Evolutionary conservation across 2,329 filamentous ascomycete species (phyloP), one percentile per base, ranked within the genome.

Genomic region (Colletotrichum nymphaeae): DNA sequence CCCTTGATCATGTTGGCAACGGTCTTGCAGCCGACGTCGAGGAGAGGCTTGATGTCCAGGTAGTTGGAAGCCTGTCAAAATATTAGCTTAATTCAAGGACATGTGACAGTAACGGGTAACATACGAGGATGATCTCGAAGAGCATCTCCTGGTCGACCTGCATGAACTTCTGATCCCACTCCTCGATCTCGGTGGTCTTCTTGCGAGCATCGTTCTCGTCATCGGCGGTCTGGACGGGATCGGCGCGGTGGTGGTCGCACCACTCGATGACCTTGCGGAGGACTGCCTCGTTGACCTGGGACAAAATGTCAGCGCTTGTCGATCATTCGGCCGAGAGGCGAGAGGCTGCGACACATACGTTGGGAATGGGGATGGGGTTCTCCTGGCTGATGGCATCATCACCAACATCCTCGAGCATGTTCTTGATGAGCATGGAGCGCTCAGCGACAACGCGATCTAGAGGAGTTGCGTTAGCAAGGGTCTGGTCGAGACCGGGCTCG

Each of bases 1-100:
- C 97, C 97, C 93, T 99, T 99, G 89, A 99, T 99, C 97, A 99
- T 99, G 87, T 99, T 99, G 75, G 97, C 97, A 19, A 99, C 97
- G 0, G 97, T 99, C 91, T 99, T 99, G 91, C 97, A 99, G 75
- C 97, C 97, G 73, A 98, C 96, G 77, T 99, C 97, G 32, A 99
- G 93, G 1, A 99, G 93, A 1, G 95, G 93, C 90, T 98, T 99
- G 88, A 99, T 99, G 78, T 99, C 97, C 73, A 99, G 93, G 84
- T 98, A 99, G 89, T 99, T 99, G 79, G 96, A 95, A 4, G 97
- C 97, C 94, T 97, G 77, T 7, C 22, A 9, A 53, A 16, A 67
- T 65, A 58, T 46, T 12, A 63, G 63, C 11, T 59, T 8, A 26
- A 24, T 16, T 32, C 35, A n/a, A 7, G 55, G 55, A 52, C 53